phyloP scores from a whole-genome alignment of 1,139 yeast species.

The Blastobotrys ciferrii region DNA sequence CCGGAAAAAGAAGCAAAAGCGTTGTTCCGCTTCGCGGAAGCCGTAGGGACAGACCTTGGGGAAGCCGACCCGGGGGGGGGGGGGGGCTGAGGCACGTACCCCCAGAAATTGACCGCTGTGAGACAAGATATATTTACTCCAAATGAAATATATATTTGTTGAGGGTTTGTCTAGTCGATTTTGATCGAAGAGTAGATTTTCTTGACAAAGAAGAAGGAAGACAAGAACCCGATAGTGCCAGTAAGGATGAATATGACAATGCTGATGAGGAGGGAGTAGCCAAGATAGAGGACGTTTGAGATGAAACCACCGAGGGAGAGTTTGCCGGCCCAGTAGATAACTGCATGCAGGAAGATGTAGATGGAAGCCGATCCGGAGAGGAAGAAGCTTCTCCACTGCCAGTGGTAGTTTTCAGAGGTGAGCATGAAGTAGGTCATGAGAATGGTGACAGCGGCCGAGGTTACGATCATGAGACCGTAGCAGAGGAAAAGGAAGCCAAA shows the following conservation, averaged over 20 bases:
- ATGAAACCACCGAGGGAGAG: conserved; percentile 75
- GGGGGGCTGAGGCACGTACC: too few relatives aligned
- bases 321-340: conserved; percentile 46
- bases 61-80: too few relatives aligned
- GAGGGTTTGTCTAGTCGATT: conserved; percentile 54
- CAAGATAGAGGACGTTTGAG: conserved; percentile 75
- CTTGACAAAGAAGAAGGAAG: conserved; percentile 71
- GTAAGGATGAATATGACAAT: conserved; percentile 74
- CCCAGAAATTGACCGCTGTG: too few relatives aligned
- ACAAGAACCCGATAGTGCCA: conserved; percentile 83
- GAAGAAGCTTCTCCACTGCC: conserved; percentile 95
- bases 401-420: conserved; percentile 87
- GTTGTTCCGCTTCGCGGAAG: too few relatives aligned
- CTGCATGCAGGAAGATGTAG: conserved; percentile 81
- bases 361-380: conserved; percentile 88
- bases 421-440: conserved; percentile 80
- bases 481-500: conserved; percentile 94
- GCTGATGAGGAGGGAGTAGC: conserved; percentile 78
- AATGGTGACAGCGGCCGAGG: conserved; percentile 78
- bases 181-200: conserved; percentile 81
- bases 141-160: neutral
- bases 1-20: too few relatives aligned
- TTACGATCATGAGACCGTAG: conserved; percentile 72
- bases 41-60: too few relatives aligned
- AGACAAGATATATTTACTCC: too few relatives aligned